These are phyloP conservation scores for Aspergillus pseudonomiae DNA, from an alignment of 2,329 filamentous ascomycete species.

Conservation along the genomic window DNA sequence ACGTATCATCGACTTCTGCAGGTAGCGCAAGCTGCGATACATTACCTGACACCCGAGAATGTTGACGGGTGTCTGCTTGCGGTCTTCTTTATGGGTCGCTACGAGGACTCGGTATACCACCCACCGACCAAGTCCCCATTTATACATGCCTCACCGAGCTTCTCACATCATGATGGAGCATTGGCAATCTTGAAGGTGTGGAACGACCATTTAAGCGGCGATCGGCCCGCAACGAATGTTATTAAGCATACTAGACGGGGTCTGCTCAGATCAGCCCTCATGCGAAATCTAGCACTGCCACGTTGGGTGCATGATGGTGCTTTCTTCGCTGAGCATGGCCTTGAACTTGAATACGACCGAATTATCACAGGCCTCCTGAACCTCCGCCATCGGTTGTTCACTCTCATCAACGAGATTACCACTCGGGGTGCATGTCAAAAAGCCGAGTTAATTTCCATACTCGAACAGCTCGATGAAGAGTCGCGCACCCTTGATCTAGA, in stretches of 20 bases:
- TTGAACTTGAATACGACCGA: neutral
- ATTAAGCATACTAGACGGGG: constrained; percentile 1
- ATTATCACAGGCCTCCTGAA: neutral
- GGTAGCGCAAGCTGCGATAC: neutral
- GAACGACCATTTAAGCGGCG: neutral
- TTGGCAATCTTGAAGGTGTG: neutral
- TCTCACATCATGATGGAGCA: constrained; percentile 1
- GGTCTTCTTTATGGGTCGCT: neutral
- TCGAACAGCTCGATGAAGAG: neutral
- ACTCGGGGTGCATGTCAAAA: neutral
- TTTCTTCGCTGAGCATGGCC: neutral
- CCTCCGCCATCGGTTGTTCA: neutral
- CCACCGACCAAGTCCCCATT: neutral
- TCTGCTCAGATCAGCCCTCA: neutral
- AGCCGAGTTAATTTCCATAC: neutral
- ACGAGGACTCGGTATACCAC: neutral
- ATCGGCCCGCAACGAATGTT: neutral
- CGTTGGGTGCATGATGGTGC: neutral
- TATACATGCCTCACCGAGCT: neutral
- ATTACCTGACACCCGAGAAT: neutral
- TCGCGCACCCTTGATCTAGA: neutral
- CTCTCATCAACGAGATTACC: neutral
- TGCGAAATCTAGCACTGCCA: neutral
- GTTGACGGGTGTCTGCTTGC: neutral
- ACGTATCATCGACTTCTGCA: neutral